Percentiles rank a stretch among this genome's conserved stretches.
These are phyloP conservation scores for Lumnitzera littorea DNA, from an alignment of 345 rosid species.

Conservation along the genomic window DNA sequence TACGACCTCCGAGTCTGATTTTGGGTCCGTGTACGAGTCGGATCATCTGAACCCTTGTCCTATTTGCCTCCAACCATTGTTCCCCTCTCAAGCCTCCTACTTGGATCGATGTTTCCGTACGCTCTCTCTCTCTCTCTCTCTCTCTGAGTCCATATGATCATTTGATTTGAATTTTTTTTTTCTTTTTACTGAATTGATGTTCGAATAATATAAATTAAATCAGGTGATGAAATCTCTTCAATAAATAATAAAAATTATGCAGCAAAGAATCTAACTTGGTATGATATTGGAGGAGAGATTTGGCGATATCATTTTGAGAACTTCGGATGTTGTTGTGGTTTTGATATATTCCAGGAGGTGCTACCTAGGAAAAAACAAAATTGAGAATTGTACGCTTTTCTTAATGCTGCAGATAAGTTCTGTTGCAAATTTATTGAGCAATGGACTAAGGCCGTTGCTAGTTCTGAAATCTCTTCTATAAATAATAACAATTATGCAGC, in stretches of 20 bases:
- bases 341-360: too few species aligned
- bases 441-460: constrained; percentile 67
- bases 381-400: background rate
- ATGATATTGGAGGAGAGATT: too few species aligned
- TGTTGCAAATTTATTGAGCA: constrained; percentile 72
- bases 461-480: background rate
- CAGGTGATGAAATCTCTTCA: too few species aligned
- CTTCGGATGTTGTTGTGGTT: too few species aligned
- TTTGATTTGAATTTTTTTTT: background rate
- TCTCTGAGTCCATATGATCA: too few species aligned
- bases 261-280: too few species aligned
- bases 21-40: constrained; percentile 5
- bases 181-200: too few species aligned
- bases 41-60: constrained; percentile 52
- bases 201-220: too few species aligned
- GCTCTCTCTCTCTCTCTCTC: constrained; percentile 13
- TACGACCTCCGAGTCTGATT: background rate
- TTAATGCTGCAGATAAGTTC: constrained; percentile 62
- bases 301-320: too few species aligned
- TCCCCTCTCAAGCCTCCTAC: constrained; percentile 42
- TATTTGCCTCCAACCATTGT: constrained; percentile 57
- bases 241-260: too few species aligned
- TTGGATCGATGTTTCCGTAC: constrained; percentile 84
- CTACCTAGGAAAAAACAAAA: too few species aligned
- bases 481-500: too few species aligned